Evolutionary conservation across 106 monocot species (phyloP).

Genomic region (Cymbidium sinense): DNA sequence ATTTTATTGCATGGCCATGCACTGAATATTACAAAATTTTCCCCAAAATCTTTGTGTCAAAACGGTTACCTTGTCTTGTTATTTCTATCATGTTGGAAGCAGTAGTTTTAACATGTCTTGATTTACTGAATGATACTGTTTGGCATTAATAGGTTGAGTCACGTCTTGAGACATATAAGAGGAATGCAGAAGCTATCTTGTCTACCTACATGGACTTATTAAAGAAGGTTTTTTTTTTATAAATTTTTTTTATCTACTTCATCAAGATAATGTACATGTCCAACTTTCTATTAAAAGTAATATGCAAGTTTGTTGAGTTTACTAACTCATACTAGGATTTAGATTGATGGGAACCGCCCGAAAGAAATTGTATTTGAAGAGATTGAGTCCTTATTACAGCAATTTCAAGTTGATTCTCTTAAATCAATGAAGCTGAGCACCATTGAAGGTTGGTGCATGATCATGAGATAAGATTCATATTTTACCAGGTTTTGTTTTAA

Average conservation of each 20-base stretch:
- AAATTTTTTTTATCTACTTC: background rate
- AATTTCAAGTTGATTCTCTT: conserved; percentile 20
- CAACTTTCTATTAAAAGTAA: background rate
- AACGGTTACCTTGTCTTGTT: background rate
- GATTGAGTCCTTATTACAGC: conserved; percentile 52
- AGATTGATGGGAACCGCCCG: conserved; percentile 85
- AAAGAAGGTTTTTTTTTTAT: conserved; percentile 55
- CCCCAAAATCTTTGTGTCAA: no score
- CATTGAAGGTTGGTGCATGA: conserved; percentile 35
- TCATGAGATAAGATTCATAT: background rate
- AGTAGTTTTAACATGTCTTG: background rate
- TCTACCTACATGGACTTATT: conserved; percentile 57
- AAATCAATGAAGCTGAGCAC: conserved; percentile 20
- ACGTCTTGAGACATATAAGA: conserved; percentile 81
- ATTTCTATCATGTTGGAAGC: no score
- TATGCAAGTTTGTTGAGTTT: conserved; percentile 5
- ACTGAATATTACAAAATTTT: no score
- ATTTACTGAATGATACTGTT: background rate
- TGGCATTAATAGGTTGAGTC: conserved; percentile 56
- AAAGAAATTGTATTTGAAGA: conserved; percentile 70
- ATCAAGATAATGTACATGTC: background rate
- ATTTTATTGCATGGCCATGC: no score
- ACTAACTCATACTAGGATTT: conserved; percentile 19
- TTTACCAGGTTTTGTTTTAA: background rate
- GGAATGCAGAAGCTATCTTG: conserved; percentile 58